Conservation (phyloP, 768 basidiomycete genomes). For the Sporobolomyces pararoseus region DNA sequence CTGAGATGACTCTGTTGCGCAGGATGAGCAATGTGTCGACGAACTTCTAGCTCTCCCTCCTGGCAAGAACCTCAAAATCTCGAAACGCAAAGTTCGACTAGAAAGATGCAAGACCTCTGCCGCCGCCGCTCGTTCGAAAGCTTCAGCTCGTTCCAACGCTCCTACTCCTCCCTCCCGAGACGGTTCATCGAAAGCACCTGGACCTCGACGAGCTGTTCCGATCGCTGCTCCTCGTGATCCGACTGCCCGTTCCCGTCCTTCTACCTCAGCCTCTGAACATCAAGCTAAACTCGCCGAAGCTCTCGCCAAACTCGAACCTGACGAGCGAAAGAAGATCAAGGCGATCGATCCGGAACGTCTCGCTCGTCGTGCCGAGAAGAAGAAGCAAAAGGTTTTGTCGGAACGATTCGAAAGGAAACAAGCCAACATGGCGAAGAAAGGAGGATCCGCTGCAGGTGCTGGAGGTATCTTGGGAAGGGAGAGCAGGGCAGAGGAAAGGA, state of each 20-base stretch:
- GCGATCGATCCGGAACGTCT: constrained; percentile 72
- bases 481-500: constrained; percentile 27
- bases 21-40: constrained; percentile 91
- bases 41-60: constrained; percentile 78
- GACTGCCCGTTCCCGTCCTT: constrained; percentile 29
- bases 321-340: constrained; percentile 80
- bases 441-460: constrained; percentile 11
- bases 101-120: constrained; percentile 80
- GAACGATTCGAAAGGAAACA: constrained; percentile 40
- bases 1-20: background rate
- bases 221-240: constrained; percentile 41
- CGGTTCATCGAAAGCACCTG: constrained; percentile 18
- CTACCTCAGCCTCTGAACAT: constrained; percentile 62
- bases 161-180: constrained; percentile 44
- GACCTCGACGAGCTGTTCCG: constrained; percentile 17
- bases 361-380: constrained; percentile 58
- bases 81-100: constrained; percentile 84
- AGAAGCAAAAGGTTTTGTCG: constrained; percentile 41
- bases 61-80: constrained; percentile 70
- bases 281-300: constrained; percentile 76
- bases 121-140: constrained; percentile 44
- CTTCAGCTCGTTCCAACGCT: constrained; percentile 35
- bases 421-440: constrained; percentile 34
- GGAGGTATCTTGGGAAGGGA: constrained; percentile 27
- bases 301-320: constrained; percentile 71